Evolutionary conservation across 23 red algal species (phyloP).

Genomic region (Gracilariopsis chorda): DNA sequence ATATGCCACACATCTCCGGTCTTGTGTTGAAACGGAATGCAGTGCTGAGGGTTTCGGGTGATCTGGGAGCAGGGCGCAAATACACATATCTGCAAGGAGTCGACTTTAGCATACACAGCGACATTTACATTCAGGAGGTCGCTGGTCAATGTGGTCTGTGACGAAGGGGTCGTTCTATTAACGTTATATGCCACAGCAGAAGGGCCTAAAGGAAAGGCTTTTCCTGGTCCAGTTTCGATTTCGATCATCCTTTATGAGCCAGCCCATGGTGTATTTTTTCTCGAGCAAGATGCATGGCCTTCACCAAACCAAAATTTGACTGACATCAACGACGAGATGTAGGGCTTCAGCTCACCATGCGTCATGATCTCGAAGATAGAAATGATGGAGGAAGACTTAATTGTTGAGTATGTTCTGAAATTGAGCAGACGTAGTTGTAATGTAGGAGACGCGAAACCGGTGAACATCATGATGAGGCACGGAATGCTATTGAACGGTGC

Average conservation of each 20-base stretch:
- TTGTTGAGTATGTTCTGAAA: too few relatives aligned
- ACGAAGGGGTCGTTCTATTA: background rate
- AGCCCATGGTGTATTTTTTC: too few relatives aligned
- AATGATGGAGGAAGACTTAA: too few relatives aligned
- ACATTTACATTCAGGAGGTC: slow-evolving; percentile 15
- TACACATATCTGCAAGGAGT: background rate
- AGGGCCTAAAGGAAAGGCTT: slow-evolving; percentile 27
- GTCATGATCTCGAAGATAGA: too few relatives aligned
- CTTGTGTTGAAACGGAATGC: slow-evolving; percentile 3
- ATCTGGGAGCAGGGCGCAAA: slow-evolving; percentile 14
- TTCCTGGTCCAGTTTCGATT: background rate
- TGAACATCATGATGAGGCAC: too few relatives aligned
- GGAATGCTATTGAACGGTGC: too few relatives aligned
- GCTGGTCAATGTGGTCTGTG: background rate
- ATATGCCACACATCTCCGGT: slow-evolving; percentile 44
- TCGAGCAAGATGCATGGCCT: too few relatives aligned
- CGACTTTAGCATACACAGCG: slow-evolving; percentile 13
- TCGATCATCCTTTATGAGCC: background rate
- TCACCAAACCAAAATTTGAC: too few relatives aligned
- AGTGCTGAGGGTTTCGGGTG: slow-evolving; percentile 1
- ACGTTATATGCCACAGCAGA: slow-evolving; percentile 3
- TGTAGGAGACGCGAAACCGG: too few relatives aligned
- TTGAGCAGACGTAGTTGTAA: too few relatives aligned
- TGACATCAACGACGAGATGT: too few relatives aligned
- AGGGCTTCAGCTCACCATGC: too few relatives aligned